Base-by-base conservation (phyloP, 2,329 filamentous ascomycete species). In the Fusarium penzigii region DNA sequence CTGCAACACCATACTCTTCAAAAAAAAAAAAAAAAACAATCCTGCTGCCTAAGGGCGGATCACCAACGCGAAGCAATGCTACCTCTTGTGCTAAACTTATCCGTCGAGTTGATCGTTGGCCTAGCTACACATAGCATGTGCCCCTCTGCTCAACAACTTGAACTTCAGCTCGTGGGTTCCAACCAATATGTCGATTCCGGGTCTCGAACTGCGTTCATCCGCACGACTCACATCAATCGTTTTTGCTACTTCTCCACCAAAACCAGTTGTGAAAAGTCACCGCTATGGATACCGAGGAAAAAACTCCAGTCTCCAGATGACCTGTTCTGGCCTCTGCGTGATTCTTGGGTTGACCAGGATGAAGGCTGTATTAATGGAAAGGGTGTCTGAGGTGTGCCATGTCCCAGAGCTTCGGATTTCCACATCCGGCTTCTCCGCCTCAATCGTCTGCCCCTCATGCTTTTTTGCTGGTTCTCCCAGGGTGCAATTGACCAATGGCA, bases 371-470 rank as follows among this genome's bases (percentile, higher is more conserved):
- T 25, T 25, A 7, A 25, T 25, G 20, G 20, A 25, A 25, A 25
- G 20, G 20, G 20, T 25, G 20, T 25, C 20, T 25, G 5, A 25
- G 20, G 20, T 7, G 20, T 25, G n/a, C n/a, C n/a, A n/a, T n/a
- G 49, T 64, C 61, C 62, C 62, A 64, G 58, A 52, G 58, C 46
- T 54, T 58, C 62, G 62, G 62, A 54, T 54, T 65, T 55, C 62
- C 62, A 62, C 53, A 65, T 64, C 62, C 62, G 62, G 59, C 36
- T 42, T 53, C 58, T 62, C 62, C 62, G 62, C 50, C 20, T 25
- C 20, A 7, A 7, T 25, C 7, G 20, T 5, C 20, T 25, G 20
- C 20, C 20, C 32, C 32, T 36, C 32, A 36, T 36, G 17, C 29
- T 17, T 29, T 17, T 25, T 11, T 9, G 13, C 29, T 41, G 32